Evolutionary conservation across 768 basidiomycete genomes (phyloP).

Genomic region (Kwoniella heveanensis): DNA sequence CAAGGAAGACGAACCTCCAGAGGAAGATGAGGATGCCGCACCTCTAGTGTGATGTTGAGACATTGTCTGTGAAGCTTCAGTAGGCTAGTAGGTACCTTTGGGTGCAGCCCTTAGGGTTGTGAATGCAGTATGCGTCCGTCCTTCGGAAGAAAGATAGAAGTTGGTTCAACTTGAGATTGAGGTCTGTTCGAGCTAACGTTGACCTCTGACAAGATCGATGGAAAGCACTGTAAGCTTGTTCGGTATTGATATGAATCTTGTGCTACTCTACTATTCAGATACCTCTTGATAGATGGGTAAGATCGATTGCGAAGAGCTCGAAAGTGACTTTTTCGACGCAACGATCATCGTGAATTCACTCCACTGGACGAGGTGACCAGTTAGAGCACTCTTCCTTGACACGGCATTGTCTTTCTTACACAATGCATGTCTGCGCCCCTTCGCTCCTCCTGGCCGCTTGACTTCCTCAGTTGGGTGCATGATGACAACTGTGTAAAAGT

Average conservation of each 20-base stretch:
- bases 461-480: too few species aligned
- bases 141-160: conserved; percentile 15
- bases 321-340: too few species aligned
- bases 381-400: too few species aligned
- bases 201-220: background rate
- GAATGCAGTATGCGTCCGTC: background rate
- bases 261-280: too few species aligned
- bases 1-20: background rate
- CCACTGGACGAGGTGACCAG: too few species aligned
- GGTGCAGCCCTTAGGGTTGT: background rate
- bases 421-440: too few species aligned
- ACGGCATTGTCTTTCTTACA: too few species aligned
- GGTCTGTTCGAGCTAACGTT: background rate
- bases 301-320: too few species aligned
- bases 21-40: background rate
- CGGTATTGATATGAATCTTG: too few species aligned
- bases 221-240: conserved; percentile 14
- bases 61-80: background rate
- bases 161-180: conserved; percentile 20
- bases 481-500: background rate
- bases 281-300: too few species aligned
- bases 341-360: too few species aligned
- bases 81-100: background rate
- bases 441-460: too few species aligned
- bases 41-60: conserved; percentile 2